These are phyloP conservation scores for Isabelozyma gotoi DNA, from an alignment of 805 yeast genomes.

Conservation along the genomic window DNA sequence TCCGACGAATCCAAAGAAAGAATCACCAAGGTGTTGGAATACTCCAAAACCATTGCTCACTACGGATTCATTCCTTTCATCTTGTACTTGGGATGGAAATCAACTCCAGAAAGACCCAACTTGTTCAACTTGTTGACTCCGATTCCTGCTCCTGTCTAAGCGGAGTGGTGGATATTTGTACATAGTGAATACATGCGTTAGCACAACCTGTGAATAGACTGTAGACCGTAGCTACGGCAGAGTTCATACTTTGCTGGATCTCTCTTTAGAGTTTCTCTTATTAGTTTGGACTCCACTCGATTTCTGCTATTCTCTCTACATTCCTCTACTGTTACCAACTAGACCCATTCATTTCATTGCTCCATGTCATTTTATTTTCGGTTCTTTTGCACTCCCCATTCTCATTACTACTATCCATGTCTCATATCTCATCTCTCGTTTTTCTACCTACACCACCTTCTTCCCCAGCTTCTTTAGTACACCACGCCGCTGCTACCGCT, in stretches of 20 bases:
- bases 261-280: too few species aligned
- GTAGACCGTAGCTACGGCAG: too few species aligned
- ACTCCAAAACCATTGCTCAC: constrained; percentile 85
- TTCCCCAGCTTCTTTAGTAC: background rate
- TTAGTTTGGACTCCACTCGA: too few species aligned
- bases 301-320: too few species aligned
- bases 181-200: background rate
- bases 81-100: constrained; percentile 72
- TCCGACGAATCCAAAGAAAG: constrained; percentile 71
- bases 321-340: too few species aligned
- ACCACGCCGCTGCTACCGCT: too few species aligned
- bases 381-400: background rate
- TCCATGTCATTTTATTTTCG: too few species aligned
- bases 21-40: constrained; percentile 74
- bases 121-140: constrained; percentile 77
- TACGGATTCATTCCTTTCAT: constrained; percentile 97
- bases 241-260: too few species aligned
- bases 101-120: constrained; percentile 81
- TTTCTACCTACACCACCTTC: background rate
- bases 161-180: constrained; percentile 9
- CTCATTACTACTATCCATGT: background rate
- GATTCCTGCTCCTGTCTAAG: constrained; percentile 64
- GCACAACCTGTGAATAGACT: background rate
- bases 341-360: too few species aligned
- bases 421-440: background rate